Conservation (phyloP, 306 rosid genomes). For the Cicer arietinum region DNA sequence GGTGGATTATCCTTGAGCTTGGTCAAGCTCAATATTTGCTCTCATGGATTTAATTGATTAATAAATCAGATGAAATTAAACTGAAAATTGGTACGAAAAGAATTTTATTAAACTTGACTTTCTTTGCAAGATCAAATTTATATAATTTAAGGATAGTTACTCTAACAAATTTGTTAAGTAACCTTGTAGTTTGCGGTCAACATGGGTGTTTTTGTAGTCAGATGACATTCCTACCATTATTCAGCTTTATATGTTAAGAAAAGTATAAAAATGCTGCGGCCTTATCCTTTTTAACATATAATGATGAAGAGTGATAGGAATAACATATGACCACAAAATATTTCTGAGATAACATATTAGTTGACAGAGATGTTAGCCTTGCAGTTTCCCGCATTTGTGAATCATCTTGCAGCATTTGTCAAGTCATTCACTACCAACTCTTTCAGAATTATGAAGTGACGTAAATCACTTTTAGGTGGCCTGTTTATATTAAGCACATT, state of each 20-base stretch:
- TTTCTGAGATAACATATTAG: conserved; percentile 8
- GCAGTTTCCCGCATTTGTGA: background rate
- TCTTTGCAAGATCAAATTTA: background rate
- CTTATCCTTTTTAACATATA: background rate
- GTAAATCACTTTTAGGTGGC: background rate
- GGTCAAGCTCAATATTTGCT: conserved; percentile 4
- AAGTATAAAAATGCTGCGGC: background rate
- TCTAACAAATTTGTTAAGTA: background rate
- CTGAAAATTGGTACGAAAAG: conserved; percentile 1
- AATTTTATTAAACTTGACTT: conserved; percentile 10
- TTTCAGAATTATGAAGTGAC: background rate
- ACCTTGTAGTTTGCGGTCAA: background rate
- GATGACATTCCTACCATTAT: background rate
- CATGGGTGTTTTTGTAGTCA: background rate
- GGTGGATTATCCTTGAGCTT: background rate
- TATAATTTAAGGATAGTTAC: background rate
- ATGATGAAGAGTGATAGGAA: conserved; percentile 1
- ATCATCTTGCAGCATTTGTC: conserved; percentile 11
- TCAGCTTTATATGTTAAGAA: background rate
- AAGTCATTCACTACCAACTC: background rate
- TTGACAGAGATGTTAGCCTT: background rate
- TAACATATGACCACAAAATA: conserved; percentile 1
- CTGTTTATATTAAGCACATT: background rate
- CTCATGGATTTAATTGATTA: conserved; percentile 4
- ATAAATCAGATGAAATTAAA: conserved; percentile 14